Base-by-base conservation (phyloP, 345 rosid species). In the Pistacia atlantica region DNA sequence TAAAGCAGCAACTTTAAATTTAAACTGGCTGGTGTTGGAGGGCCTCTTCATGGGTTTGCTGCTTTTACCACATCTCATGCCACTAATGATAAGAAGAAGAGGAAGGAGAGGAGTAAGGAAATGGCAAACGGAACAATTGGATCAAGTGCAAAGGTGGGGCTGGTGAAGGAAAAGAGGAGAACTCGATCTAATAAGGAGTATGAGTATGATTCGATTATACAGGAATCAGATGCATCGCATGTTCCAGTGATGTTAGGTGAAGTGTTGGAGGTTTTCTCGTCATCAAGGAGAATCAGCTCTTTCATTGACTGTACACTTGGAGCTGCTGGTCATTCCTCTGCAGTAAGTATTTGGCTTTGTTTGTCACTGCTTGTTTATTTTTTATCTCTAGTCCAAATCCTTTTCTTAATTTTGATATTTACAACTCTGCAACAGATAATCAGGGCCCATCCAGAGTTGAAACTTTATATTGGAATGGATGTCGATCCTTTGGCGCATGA, bases 231-330 rank as follows among this genome's bases (percentile, higher is more conserved):
- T 14, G 35, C 84, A 3, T 77, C 91, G 1, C 97, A 95, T 74
- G 66, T 91, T n/a, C 99, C 98, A 20, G 98, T 93, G 51, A 75
- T 95, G 96, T 81, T 91, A 66, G 94, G 93, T 20, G 98, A 95
- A 82, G 98, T 95, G 25, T 48, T 87, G 76, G 99, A 95, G 68
- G 85, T 90, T 6, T 95, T 93, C 88, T 84, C 97, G 51, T 84
- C 92, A 0, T 42, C 75, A 17, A 81, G 81, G 73, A 74, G 72
- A 1, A 82, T 93, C 25, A 78, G 68, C 67, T 90, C 93, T 72
- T 95, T 95, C 38, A 90, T 90, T 11, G 99, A 95, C 77, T 95
- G 98, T 72, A 95, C 99, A 3, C 85, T 95, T 68, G 99, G 99
- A 31, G 96, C 97, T 5, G 99, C 93, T 17, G 99, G 97, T 28